A percentile compares a stretch with the other conserved stretches of the same genome.
These are phyloP conservation scores for Rasamsonia emersonii DNA, from an alignment of 2,329 filamentous ascomycete species.

Conservation along the genomic window DNA sequence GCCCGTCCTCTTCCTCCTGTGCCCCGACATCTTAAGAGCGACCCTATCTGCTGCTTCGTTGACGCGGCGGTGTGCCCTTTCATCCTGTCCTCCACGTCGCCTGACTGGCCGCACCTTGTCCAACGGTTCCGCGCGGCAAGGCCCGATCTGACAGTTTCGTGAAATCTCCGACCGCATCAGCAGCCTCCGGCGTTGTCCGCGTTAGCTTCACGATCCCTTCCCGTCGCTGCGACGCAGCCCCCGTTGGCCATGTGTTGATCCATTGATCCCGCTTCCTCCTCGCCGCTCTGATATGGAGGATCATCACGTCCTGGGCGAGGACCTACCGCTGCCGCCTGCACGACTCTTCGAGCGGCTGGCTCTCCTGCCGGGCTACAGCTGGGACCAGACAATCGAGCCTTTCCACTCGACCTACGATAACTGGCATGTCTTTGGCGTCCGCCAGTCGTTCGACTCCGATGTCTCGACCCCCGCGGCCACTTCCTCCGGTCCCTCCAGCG, in stretches of 20 bases:
- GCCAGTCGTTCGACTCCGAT: slow-evolving; percentile 47
- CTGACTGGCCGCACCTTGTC: no score
- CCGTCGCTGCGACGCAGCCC: not conserved
- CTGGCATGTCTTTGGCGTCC: slow-evolving; percentile 63
- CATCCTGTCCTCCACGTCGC: no score
- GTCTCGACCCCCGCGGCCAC: slow-evolving; percentile 39
- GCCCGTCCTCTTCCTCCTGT: no score
- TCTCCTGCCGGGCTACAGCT: slow-evolving; percentile 65
- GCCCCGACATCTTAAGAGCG: no score
- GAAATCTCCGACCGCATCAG: no score
- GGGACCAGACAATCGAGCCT: slow-evolving; percentile 55
- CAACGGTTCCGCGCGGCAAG: no score
- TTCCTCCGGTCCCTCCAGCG: slow-evolving; percentile 34
- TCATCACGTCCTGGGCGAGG: slow-evolving; percentile 33
- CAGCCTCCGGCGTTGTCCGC: no score
- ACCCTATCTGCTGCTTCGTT: no score
- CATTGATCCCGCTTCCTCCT: slow-evolving; percentile 7
- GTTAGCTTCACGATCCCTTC: no score
- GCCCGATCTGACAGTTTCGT: no score
- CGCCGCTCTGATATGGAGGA: slow-evolving; percentile 14
- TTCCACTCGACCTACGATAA: slow-evolving; percentile 68
- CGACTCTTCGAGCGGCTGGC: slow-evolving; percentile 64
- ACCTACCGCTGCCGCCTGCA: slow-evolving; percentile 49
- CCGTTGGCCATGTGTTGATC: slow-evolving; percentile 4
- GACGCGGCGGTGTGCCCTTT: no score